Percentiles rank a stretch among this genome's conserved stretches.
Evolutionary conservation across 2,329 filamentous ascomycete species (phyloP).

Genomic region (Lasiodiplodia sp.): DNA sequence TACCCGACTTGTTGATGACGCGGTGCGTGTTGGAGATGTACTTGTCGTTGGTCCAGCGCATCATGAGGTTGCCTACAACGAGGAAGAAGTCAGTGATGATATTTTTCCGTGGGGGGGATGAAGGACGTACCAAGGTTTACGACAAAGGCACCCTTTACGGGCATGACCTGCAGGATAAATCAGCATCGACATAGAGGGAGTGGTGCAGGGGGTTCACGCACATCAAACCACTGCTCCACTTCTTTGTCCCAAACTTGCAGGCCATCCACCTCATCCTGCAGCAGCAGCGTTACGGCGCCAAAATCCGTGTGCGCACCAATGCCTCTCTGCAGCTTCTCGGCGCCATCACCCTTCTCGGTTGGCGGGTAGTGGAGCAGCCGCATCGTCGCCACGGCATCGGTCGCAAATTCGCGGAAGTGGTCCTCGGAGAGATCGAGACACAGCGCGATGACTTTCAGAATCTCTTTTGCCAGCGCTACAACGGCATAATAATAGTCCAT

Average conservation of each 20-base stretch:
- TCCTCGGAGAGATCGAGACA: slow-evolving; percentile 48
- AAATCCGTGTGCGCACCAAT: slow-evolving; percentile 56
- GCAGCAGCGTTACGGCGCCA: slow-evolving; percentile 50
- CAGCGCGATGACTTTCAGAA: slow-evolving; percentile 51
- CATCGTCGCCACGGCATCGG: slow-evolving; percentile 51
- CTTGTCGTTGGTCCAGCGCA: slow-evolving; percentile 52
- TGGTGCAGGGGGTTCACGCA: not conserved
- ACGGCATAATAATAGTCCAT: slow-evolving; percentile 52
- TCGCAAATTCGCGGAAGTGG: slow-evolving; percentile 48
- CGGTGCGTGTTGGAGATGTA: slow-evolving; percentile 53
- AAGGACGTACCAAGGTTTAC: slow-evolving; percentile 44
- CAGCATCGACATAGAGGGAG: not conserved
- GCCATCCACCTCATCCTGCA: slow-evolving; percentile 52
- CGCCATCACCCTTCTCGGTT: slow-evolving; percentile 47
- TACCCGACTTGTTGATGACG: slow-evolving; percentile 51
- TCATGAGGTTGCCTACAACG: slow-evolving; percentile 47
- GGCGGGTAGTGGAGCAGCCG: slow-evolving; percentile 52
- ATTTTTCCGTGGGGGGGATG: not conserved
- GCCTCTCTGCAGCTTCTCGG: slow-evolving; percentile 47
- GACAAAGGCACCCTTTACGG: slow-evolving; percentile 36
- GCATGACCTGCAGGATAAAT: slow-evolving; percentile 25
- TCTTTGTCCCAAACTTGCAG: slow-evolving; percentile 46
- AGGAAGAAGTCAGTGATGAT: slow-evolving; percentile 37
- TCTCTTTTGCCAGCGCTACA: slow-evolving; percentile 49
- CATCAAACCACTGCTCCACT: slow-evolving; percentile 39